Base-by-base conservation (phyloP, 1,284 basidiomycete genomes). In the Sporisorium iseilematis-ciliati region DNA sequence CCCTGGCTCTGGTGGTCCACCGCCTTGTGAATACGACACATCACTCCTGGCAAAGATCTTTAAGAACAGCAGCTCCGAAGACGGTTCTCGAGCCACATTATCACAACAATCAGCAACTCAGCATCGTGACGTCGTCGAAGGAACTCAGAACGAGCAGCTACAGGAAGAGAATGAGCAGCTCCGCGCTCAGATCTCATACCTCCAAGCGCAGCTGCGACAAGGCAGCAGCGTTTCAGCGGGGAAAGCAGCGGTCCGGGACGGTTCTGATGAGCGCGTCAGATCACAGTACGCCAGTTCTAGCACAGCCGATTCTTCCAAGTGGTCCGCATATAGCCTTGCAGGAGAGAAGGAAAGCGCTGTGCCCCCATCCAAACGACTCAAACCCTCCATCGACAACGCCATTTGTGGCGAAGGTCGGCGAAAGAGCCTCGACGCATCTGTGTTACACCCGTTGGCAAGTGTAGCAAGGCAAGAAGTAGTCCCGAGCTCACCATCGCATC, bases 1-100 rank as follows among this genome's bases (percentile, higher is more conserved):
- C 11, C n/a, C 55, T 2, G n/a, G 29, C 3, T 23, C 26, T 18
- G 16, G 29, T 4, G 26, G 55, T 5, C 56, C 63, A 23, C 69
- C 69, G 7, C 64, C 64, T 11, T 72, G 69, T 57, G 69, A 66
- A 38, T 72, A 72, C 49, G 69, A 72, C 43, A 62, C 56, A 1
- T 72, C 69, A 10, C 46, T 72, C 14, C 57, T 72, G 0, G 43
- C 64, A 11, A 72, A 59, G 53, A 72, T 67, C 48, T 72, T 72
- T 53, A 66, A 60, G n/a, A 45, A 29, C 5, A 51, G 26, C 49
- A 46, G 49, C n/a, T 45, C 67, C 0, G 51, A 40, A 11, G 61
- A 57, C 35, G 18, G n/a, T 35, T 20, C n/a, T 31, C 33, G n/a
- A 21, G 16, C 46, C 23, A 21, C 60, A n/a, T 42, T 23, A 5